Evolutionary conservation across 2,329 filamentous ascomycete genomes (phyloP).

Genomic region (Calonectria hongkongensis): DNA sequence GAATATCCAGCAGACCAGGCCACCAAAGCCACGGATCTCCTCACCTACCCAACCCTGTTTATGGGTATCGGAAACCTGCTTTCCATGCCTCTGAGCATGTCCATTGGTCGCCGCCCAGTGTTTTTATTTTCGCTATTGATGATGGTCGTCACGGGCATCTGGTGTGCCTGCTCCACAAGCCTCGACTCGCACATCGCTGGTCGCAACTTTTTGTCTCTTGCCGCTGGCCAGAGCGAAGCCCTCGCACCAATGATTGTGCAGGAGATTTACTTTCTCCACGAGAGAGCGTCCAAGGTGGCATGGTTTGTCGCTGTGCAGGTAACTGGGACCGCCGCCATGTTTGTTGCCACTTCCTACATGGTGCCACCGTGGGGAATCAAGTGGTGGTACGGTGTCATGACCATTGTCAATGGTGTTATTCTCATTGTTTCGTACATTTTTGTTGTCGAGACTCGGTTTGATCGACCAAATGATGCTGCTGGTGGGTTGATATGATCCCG

Average conservation of each 20-base stretch:
- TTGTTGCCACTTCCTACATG: constrained; percentile 47
- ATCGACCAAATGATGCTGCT: constrained; percentile 20
- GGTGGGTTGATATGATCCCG: neutral
- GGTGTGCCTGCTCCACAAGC: constrained; percentile 17
- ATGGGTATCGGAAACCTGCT: constrained; percentile 56
- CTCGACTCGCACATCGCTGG: constrained; percentile 47
- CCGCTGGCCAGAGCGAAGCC: constrained; percentile 58
- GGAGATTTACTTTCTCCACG: constrained; percentile 52
- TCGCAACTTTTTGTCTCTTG: constrained; percentile 56
- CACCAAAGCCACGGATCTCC: constrained; percentile 50
- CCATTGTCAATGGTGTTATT: constrained; percentile 41
- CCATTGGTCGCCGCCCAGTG: constrained; percentile 58
- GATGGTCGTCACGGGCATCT: constrained; percentile 52
- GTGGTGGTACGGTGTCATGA: constrained; percentile 52
- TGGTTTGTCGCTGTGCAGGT: constrained; percentile 48
- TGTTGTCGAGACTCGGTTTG: constrained; percentile 44
- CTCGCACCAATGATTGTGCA: constrained; percentile 49
- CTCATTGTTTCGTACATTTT: constrained; percentile 40
- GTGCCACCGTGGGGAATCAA: constrained; percentile 40
- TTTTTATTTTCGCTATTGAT: constrained; percentile 55
- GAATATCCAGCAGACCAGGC: constrained; percentile 49
- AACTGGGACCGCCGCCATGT: constrained; percentile 40
- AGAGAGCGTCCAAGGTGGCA: constrained; percentile 41
- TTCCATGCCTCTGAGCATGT: constrained; percentile 59
- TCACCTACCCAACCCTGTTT: constrained; percentile 57